phyloP scores from a whole-genome alignment of 140 eudicot species.

The Flaveria floridana region DNA sequence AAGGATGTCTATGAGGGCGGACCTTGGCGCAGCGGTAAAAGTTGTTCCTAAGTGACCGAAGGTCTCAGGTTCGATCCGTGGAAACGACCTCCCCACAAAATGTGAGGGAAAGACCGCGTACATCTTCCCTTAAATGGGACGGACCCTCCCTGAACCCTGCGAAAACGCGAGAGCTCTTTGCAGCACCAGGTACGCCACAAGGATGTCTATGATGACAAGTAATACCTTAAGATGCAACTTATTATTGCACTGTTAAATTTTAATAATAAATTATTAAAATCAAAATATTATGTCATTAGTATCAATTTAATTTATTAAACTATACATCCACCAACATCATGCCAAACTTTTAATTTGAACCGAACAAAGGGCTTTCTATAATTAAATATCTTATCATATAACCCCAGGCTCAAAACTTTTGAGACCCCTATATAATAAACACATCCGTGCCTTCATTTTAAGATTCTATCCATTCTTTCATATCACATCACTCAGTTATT shows the following conservation, averaged over 20 bases:
- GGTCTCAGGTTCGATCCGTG: no score
- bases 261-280: background rate
- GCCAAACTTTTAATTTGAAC: slow-evolving; percentile 1
- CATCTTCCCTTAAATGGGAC: no score
- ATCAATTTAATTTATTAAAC: background rate
- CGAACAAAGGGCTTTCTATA: slow-evolving; percentile 16
- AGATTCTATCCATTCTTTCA: slow-evolving; percentile 7
- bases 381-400: background rate
- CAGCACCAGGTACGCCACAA: no score
- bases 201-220: no score
- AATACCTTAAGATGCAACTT: background rate
- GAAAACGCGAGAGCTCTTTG: no score
- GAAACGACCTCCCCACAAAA: no score
- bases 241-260: background rate
- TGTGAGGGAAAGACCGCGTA: no score
- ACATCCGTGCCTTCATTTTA: slow-evolving; percentile 4
- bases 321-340: background rate
- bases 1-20: no score
- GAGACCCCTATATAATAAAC: slow-evolving; percentile 18
- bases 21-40: no score
- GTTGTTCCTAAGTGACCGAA: no score
- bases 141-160: no score
- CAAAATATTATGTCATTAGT: slow-evolving; percentile 9
- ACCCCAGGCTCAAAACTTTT: background rate
- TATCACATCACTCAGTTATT: background rate